Evolutionary conservation across 1,284 basidiomycete genomes (phyloP), one percentile per base, ranked within the genome.

Genomic region (Ganoderma sinense): DNA sequence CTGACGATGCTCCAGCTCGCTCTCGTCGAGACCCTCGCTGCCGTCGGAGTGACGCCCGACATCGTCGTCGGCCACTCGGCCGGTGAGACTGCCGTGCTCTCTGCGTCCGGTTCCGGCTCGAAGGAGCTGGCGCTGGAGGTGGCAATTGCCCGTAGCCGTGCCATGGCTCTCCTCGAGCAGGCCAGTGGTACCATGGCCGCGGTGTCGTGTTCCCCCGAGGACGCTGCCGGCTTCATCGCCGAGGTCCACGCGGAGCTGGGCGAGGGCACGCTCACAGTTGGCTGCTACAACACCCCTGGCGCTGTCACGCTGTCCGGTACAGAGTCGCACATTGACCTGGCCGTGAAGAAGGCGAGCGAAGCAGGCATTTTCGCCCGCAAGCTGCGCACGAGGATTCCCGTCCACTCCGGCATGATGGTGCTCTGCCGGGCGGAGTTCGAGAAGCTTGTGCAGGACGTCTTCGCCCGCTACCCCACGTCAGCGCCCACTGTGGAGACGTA

Each of bases 1-100:
- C 67, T 86, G 11, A 75, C 82, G 0, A 83, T 86, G 62, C 64
- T 85, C 66, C 85, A 87, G 70, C 81, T 86, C 5, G 85, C 84
- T 0, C 70, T 85, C 4, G 79, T 82, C 65, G 85, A 87, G 62
- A 75, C 83, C 1, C 74, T 86, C 0, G 65, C 69, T 6, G 74
- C 74, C 33, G 60, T 84, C 11, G 82, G 83, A 11, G 65, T 85
- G 29, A 68, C 68, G 6, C 83, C 85, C 0, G 78, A 83, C 58
- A 74, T 76, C 4, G 71, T 85, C 13, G 62, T 86, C 10, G 85
- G 84, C 0, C 83, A 84, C 75, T 83, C 82, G 6, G 80, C 80
- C 2, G 84, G 84, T 6, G 85, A 87, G 72, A 83, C 84, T 0
- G 81, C 83, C 0, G 66, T 85, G 20, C 64, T 85, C 1, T 85